phyloP scores from a whole-genome alignment of 2,329 filamentous ascomycete species.

The Scytalidium lignicola region DNA sequence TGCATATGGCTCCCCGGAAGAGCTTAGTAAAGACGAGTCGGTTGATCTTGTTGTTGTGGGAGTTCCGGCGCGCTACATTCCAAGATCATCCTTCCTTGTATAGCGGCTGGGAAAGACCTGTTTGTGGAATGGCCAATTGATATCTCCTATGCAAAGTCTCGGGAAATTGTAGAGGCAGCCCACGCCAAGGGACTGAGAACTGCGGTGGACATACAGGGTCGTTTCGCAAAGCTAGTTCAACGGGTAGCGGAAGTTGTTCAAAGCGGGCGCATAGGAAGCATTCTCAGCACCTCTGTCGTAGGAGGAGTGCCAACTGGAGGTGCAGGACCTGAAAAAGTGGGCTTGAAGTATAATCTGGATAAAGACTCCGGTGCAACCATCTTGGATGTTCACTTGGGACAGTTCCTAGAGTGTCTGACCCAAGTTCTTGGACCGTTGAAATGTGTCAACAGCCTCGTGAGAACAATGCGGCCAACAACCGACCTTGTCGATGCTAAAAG shows the following conservation, averaged over 20 bases:
- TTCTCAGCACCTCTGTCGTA: constrained; percentile 36
- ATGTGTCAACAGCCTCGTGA: constrained; percentile 21
- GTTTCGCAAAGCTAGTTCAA: constrained; percentile 36
- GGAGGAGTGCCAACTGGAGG: constrained; percentile 59
- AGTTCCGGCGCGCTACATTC: constrained; percentile 50
- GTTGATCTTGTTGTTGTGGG: constrained; percentile 51
- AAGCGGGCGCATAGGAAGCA: constrained; percentile 42
- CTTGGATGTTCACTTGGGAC: constrained; percentile 19
- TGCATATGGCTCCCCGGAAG: constrained; percentile 45
- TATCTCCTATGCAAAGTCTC: constrained; percentile 27
- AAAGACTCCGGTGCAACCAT: constrained; percentile 35
- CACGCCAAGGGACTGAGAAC: constrained; percentile 28
- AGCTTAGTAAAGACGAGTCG: constrained; percentile 42
- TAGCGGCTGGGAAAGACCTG: constrained; percentile 46
- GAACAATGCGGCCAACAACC: constrained; percentile 15
- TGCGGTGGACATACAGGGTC: constrained; percentile 48
- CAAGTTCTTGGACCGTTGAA: constrained; percentile 29
- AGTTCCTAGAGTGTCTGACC: constrained; percentile 29
- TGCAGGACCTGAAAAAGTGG: constrained; percentile 33
- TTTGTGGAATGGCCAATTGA: constrained; percentile 57
- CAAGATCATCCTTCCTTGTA: constrained; percentile 41
- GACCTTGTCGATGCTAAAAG: constrained; percentile 15
- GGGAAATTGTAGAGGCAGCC: constrained; percentile 34
- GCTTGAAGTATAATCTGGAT: constrained; percentile 43
- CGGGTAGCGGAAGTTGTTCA: constrained; percentile 41